phyloP scores from a whole-genome alignment of 164 flowering plant species.

The Amborella trichopoda region DNA sequence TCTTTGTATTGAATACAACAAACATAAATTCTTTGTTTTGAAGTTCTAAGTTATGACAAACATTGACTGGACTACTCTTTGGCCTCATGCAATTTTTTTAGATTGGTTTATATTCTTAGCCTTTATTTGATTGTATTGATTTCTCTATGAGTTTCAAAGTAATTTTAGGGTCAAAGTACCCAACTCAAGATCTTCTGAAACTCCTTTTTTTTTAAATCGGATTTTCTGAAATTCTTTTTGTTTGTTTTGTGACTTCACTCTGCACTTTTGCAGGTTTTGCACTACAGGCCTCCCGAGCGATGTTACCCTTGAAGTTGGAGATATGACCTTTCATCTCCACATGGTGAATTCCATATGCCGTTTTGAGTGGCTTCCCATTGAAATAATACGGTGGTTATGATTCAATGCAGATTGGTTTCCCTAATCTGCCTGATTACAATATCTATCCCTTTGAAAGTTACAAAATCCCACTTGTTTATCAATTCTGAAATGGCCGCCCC shows the following conservation, averaged over 20 bases:
- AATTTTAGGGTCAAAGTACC: no score
- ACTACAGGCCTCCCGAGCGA: constrained; percentile 96
- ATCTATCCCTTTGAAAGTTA: no score
- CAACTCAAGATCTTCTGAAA: no score
- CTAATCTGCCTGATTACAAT: no score
- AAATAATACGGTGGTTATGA: neutral
- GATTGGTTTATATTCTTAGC: neutral
- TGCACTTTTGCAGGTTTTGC: constrained; percentile 70
- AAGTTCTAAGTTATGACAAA: no score
- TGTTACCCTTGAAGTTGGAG: constrained; percentile 77
- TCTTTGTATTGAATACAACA: no score
- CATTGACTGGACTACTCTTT: no score
- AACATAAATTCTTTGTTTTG: no score
- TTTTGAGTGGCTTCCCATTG: neutral
- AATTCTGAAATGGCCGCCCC: no score
- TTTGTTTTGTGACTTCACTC: neutral
- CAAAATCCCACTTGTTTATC: no score
- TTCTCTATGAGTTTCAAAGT: neutral
- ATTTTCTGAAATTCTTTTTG: neutral
- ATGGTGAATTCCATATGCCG: constrained; percentile 36
- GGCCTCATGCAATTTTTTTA: neutral
- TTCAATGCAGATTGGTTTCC: no score
- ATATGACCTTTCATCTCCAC: constrained; percentile 93
- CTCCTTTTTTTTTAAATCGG: neutral
- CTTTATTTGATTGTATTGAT: neutral